phyloP scores from a whole-genome alignment of 148 eudicot genomes.

The Oxyria digyna region DNA sequence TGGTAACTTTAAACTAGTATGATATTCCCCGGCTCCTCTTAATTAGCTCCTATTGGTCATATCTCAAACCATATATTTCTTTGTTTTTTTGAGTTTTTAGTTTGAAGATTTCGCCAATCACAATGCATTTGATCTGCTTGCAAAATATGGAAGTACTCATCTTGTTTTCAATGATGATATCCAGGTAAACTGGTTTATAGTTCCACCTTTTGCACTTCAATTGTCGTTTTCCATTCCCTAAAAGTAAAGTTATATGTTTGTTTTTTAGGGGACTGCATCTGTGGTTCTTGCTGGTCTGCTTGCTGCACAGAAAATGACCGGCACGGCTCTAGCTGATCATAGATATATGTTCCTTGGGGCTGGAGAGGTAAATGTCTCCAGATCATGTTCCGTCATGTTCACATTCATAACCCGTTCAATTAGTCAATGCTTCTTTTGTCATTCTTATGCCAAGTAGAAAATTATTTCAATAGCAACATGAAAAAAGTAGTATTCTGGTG shows the following conservation, averaged over 20 bases:
- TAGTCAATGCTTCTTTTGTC: background rate
- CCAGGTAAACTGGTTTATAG: slow-evolving; percentile 37
- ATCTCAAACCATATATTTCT: background rate
- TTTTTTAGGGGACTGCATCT: slow-evolving; percentile 86
- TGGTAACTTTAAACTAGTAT: background rate
- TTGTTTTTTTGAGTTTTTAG: slow-evolving; percentile 20
- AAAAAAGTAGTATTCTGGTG: background rate
- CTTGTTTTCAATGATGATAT: slow-evolving; percentile 97
- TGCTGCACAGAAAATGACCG: slow-evolving; percentile 54
- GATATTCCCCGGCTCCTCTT: background rate
- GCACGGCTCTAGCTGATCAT: slow-evolving; percentile 71
- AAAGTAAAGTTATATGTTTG: background rate
- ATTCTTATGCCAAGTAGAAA: no score
- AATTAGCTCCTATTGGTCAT: background rate
- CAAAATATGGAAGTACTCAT: slow-evolving; percentile 70
- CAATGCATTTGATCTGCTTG: slow-evolving; percentile 81
- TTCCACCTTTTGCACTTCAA: background rate
- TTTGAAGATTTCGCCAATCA: slow-evolving; percentile 98
- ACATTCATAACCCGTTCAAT: background rate
- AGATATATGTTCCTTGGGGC: slow-evolving; percentile 86
- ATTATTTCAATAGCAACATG: background rate
- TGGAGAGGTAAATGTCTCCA: slow-evolving; percentile 58
- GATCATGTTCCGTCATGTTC: background rate
- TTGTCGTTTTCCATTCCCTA: background rate
- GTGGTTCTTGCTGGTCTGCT: slow-evolving; percentile 88